phyloP scores from a whole-genome alignment of 208 protist species.

The Spongospora subterranea region DNA sequence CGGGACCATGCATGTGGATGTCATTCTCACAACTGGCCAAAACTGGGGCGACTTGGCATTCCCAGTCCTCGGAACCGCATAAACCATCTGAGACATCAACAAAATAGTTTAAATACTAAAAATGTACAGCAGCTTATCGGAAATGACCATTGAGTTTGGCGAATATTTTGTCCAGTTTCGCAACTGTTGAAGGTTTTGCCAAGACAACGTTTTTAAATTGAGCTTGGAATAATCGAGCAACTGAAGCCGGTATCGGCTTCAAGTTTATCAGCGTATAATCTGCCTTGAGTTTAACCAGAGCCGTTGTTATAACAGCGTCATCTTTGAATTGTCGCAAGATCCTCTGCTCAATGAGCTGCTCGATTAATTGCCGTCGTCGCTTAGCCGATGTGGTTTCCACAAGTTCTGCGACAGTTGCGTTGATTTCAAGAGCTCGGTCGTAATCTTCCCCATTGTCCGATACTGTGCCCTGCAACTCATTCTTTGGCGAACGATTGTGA shows the following conservation, averaged over 20 bases:
- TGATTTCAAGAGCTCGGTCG: too few relatives aligned
- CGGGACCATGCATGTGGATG: background rate
- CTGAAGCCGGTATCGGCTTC: background rate
- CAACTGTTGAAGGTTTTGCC: background rate
- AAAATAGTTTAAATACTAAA: background rate
- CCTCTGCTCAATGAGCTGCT: too few relatives aligned
- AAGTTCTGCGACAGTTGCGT: too few relatives aligned
- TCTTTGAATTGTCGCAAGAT: background rate
- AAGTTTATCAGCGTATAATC: background rate
- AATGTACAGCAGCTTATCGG: background rate
- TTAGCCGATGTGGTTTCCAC: too few relatives aligned
- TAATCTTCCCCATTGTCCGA: too few relatives aligned
- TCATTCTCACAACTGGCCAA: background rate
- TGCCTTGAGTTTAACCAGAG: background rate
- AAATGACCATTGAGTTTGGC: background rate
- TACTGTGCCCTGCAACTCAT: too few relatives aligned
- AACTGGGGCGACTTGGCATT: background rate
- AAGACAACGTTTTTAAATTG: background rate
- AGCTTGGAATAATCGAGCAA: background rate
- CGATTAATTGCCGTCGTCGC: too few relatives aligned
- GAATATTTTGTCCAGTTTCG: background rate
- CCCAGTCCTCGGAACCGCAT: background rate
- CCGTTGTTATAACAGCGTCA: background rate
- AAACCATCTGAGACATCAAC: background rate
- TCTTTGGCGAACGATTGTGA: too few relatives aligned